Percentiles rank a stretch among this genome's conserved stretches.
These are phyloP conservation scores for Cladosporium sp. DNA, from an alignment of 2,329 filamentous ascomycete genomes.

Conservation along the genomic window DNA sequence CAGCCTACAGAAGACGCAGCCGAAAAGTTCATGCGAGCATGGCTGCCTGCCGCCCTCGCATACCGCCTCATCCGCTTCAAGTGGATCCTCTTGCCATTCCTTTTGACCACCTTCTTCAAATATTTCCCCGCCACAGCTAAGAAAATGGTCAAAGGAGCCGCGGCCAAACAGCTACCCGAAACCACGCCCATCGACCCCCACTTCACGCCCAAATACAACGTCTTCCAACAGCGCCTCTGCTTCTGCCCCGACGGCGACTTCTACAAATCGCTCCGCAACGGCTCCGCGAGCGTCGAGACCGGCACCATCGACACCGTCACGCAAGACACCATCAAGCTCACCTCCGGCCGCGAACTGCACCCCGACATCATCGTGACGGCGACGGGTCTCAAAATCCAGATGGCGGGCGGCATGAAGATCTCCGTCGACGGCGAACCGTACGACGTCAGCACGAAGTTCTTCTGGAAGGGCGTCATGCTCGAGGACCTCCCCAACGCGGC, in stretches of 20 bases:
- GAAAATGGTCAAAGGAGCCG: conserved; percentile 38
- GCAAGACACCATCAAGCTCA: conserved; percentile 43
- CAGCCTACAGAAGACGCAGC: conserved; percentile 23
- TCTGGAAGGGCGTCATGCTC: conserved; percentile 58
- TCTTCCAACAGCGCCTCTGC: conserved; percentile 69
- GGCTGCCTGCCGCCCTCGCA: conserved; percentile 18
- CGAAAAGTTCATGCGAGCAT: conserved; percentile 21
- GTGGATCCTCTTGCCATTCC: conserved; percentile 30
- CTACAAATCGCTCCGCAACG: conserved; percentile 46
- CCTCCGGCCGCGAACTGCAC: conserved; percentile 37
- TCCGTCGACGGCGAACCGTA: conserved; percentile 46
- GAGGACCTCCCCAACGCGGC: conserved; percentile 56
- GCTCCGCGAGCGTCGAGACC: conserved; percentile 50
- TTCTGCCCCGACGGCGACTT: conserved; percentile 58
- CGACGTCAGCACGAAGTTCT: conserved; percentile 44
- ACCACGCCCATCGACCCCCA: conserved; percentile 35
- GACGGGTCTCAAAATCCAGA: conserved; percentile 53
- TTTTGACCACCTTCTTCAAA: conserved; percentile 29
- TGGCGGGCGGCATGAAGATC: conserved; percentile 46
- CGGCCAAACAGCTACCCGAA: conserved; percentile 40
- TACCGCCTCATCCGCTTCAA: conserved; percentile 30
- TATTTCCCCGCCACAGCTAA: conserved; percentile 27
- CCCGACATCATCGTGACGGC: conserved; percentile 61
- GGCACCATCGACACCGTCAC: conserved; percentile 49
- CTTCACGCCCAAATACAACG: conserved; percentile 44